Evolutionary conservation across 768 basidiomycete species (phyloP), one percentile per base, ranked within the genome.

Genomic region (Rhodotorula taiwanensis): DNA sequence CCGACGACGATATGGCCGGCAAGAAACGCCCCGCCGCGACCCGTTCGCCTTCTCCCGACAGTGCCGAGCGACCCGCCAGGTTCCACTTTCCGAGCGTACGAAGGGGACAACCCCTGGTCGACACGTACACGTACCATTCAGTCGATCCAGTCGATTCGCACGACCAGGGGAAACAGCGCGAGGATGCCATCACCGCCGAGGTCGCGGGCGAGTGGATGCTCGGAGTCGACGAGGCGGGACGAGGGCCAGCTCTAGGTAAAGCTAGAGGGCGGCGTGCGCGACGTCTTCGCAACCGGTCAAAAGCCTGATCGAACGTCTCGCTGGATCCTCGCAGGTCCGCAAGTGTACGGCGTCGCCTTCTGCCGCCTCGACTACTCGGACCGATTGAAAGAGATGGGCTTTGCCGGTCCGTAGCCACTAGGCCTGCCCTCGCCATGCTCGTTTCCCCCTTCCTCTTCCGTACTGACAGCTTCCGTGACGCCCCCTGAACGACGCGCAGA

Each of bases 141-240:
- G 66, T 64, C 28, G 55, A 69, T 36, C 50, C 49, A 11, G 51
- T n/a, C 8, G 21, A 11, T 25, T 31, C 43, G 42, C 28, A 21
- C 31, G 36, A 30, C 28, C 31, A 54, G 28, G 33, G 39, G 10
- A 62, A 55, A 10, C 45, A 14, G 27, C 15, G n/a, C 13, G 52
- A 56, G 20, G 57, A 53, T 77, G 88, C 94, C 27, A 28, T 21
- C 25, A 34, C 43, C 21, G 14, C 51, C 10, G 52, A 28, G 23
- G 51, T 60, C 14, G 67, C 58, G 77, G 88, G 95, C 4, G 66
- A 66, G 27, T 71, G 69, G 78, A 89, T 97, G 52, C 85, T 99
- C 53, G 95, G 95, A 28, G 92, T 99, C n/a, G 95, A 99, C 75
- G 95, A 99, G 75, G 95, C 95, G 0, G 95, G 95, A 0, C 81